Percentiles rank a stretch among this genome's conserved stretches.
phyloP scores from a whole-genome alignment of 148 eudicot genomes.

The Persicaria maculosa region DNA sequence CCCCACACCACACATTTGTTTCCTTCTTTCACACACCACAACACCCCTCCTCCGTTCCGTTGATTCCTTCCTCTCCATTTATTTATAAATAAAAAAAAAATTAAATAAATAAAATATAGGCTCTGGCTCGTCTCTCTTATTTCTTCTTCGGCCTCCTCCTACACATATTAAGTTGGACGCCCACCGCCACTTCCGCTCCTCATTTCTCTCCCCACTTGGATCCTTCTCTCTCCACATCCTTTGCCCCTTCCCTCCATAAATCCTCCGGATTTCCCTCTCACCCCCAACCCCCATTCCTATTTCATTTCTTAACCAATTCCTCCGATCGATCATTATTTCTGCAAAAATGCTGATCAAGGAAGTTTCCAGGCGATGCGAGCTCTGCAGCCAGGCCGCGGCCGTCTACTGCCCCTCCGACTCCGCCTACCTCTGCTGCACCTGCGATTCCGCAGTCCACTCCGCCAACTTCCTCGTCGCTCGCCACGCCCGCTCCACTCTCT shows the following conservation, averaged over 20 bases:
- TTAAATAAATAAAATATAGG: not conserved
- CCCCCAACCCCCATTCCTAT: too few relatives aligned
- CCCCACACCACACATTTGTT: conserved; percentile 11
- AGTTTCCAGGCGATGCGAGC: conserved; percentile 27
- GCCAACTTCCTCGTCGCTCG: conserved; percentile 79
- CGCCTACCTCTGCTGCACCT: conserved; percentile 42
- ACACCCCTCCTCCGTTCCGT: not conserved
- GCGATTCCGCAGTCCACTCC: conserved; percentile 47
- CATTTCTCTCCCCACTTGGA: not conserved
- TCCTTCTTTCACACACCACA: conserved; percentile 13
- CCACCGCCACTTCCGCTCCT: conserved; percentile 2
- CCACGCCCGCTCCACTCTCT: conserved; percentile 33
- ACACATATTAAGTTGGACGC: not conserved
- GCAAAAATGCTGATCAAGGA: not conserved
- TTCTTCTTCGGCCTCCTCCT: not conserved
- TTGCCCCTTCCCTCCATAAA: not conserved
- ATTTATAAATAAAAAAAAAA: not conserved
- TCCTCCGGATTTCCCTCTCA: not conserved
- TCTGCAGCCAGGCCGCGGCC: conserved; percentile 34
- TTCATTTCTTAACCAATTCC: too few relatives aligned
- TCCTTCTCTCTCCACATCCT: conserved; percentile 1
- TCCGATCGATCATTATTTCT: not conserved
- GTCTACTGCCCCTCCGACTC: conserved; percentile 48
- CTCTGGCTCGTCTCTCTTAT: not conserved
- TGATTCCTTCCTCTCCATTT: not conserved